These are phyloP conservation scores for Rhodomyrtus psidioides DNA, from an alignment of 441 rosid species.

Conservation along the genomic window DNA sequence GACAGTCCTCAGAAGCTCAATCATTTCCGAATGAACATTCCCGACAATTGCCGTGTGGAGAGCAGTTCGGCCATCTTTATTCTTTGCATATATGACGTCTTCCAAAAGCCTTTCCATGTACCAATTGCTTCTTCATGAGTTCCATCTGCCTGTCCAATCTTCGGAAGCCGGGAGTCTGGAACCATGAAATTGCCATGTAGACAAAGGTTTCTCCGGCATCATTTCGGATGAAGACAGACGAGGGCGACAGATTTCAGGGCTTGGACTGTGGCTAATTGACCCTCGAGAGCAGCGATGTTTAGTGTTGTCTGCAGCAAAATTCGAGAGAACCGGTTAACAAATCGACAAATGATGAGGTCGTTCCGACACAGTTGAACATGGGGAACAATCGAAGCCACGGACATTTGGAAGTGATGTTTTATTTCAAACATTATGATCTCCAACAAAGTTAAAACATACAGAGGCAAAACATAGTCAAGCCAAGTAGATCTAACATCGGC, in stretches of 20 bases:
- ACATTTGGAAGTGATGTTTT: neutral
- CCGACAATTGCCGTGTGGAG: constrained; percentile 77
- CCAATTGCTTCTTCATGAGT: constrained; percentile 64
- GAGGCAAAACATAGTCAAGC: neutral
- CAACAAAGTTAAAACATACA: neutral
- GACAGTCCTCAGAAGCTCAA: constrained; percentile 74
- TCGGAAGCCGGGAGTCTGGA: constrained; percentile 62
- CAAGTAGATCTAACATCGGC: too few relatives aligned
- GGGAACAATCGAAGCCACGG: neutral
- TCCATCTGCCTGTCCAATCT: constrained; percentile 73
- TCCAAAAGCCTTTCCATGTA: constrained; percentile 23
- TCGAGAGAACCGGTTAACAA: neutral
- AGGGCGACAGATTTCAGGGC: constrained; percentile 52
- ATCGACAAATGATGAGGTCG: neutral
- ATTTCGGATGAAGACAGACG: constrained; percentile 42
- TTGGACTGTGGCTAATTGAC: constrained; percentile 57
- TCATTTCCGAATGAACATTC: constrained; percentile 61
- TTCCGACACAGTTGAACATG: too few relatives aligned
- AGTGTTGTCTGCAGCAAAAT: constrained; percentile 57
- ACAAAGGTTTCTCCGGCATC: constrained; percentile 75
- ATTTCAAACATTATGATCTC: neutral
- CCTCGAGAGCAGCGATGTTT: constrained; percentile 71
- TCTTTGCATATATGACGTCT: constrained; percentile 48
- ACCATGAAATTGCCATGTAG: constrained; percentile 65
- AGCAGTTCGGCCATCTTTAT: constrained; percentile 64